Percentiles rank a stretch among this genome's conserved stretches.
phyloP scores from a whole-genome alignment of 2,329 filamentous ascomycete genomes.

The Neurospora sp. region DNA sequence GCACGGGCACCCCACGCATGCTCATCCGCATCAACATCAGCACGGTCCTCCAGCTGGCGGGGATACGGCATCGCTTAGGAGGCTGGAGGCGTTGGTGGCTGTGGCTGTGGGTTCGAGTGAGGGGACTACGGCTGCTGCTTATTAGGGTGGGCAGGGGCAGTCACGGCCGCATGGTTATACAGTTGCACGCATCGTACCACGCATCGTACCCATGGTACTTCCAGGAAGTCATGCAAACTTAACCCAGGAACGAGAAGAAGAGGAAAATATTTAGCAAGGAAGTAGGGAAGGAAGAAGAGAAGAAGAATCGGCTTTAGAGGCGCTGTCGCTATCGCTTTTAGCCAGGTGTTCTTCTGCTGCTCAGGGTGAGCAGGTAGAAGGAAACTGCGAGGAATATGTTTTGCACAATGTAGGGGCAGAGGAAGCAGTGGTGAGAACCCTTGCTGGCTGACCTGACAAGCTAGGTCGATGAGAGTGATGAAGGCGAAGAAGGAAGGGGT shows the following conservation, averaged over 20 bases:
- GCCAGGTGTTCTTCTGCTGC: background rate
- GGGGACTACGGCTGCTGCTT: conserved; percentile 22
- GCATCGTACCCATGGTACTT: background rate
- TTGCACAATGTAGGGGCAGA: background rate
- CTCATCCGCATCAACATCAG: background rate
- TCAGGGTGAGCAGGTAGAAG: background rate
- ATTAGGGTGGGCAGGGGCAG: conserved; percentile 5
- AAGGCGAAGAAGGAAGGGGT: background rate
- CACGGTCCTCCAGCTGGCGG: conserved; percentile 17
- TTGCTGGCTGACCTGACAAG: background rate
- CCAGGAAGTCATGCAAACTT: conserved; percentile 1
- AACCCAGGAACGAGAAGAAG: background rate
- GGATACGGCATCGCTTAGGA: conserved; percentile 37
- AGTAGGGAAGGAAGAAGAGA: background rate
- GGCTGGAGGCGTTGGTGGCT: conserved; percentile 53
- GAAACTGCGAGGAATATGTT: background rate
- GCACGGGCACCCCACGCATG: background rate
- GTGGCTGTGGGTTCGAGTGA: conserved; percentile 46
- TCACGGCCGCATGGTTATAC: background rate
- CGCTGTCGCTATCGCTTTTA: background rate
- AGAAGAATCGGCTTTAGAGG: background rate
- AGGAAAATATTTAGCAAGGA: background rate
- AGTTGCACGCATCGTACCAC: background rate
- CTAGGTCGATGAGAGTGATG: background rate
- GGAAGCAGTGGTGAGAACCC: background rate